Evolutionary conservation across 805 yeast species (phyloP), one percentile per base, ranked within the genome.

Genomic region (Yamadazyma phyllophila): DNA sequence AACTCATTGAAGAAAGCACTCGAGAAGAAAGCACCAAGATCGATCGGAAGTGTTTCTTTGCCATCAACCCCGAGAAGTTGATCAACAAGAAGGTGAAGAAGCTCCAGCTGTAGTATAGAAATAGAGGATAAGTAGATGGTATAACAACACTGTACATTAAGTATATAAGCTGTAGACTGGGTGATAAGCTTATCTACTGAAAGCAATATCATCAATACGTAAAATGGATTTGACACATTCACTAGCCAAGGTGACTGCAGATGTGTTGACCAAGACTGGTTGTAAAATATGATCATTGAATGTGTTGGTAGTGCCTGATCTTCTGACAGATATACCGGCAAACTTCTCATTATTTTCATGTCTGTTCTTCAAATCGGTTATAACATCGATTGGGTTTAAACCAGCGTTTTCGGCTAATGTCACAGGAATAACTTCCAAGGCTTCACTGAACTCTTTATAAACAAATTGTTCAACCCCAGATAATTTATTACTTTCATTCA

Each of bases 361-460:
- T 66, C 85, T 83, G 61, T 85, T 85, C 65, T 97, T 85, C 54
- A 90, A 77, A 56, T 91, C 97, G 12, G 97, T 90, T 26, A 90
- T 96, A 38, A 92, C 90, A 53, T 87, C 85, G 56, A 91, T 86
- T 53, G 96, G 88, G 62, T 90, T 88, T 65, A 90, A 73, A 47
- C 97, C 97, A 4, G 97, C 96, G 62, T 90, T 90, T 69, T 91
- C 97, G 7, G 97, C 97, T 54, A 90, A 75, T 8, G 97, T 90
- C 2, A 95, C 87, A 51, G 97, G 97, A 51, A 90, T 88, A 30
- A 91, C 88, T 66, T 91, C 97, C 54, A 90, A 74, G 3, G 97
- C 96, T 55, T 83, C 78, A 15, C 97, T 96, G 69, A 86, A 90
- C 68, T 91, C 97, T 61, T 82, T 84, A 82, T 88, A 91, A 56